Conservation (phyloP, 2,329 filamentous ascomycete genomes). For the Alternaria infectoria region DNA sequence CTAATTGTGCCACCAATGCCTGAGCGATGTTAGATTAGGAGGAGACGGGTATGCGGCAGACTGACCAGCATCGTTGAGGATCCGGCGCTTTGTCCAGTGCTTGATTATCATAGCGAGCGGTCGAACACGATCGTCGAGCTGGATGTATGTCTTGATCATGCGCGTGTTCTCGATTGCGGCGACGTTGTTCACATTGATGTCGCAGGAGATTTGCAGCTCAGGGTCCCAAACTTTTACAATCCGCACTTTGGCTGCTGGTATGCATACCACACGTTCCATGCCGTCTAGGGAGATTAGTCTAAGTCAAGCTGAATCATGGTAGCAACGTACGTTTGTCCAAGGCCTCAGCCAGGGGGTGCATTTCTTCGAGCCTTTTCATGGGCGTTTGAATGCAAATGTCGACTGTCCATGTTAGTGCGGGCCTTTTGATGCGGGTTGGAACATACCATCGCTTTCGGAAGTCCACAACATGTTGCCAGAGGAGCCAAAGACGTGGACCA, state of each 20-base stretch:
- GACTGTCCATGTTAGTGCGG: conserved; percentile 63
- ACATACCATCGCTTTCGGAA: conserved; percentile 90
- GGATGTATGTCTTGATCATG: conserved; percentile 97
- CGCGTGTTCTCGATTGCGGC: conserved; percentile 93
- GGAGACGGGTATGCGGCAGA: conserved; percentile 16
- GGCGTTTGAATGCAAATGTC: conserved; percentile 97
- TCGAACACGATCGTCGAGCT: conserved; percentile 87
- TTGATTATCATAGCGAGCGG: conserved; percentile 97
- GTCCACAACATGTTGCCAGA: conserved; percentile 95
- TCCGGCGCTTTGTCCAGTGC: conserved; percentile 91
- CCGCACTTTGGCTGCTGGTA: conserved; percentile 92
- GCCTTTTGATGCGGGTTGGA: not conserved
- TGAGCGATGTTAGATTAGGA: conserved; percentile 23
- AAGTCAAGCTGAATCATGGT: not conserved
- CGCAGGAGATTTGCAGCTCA: conserved; percentile 84
- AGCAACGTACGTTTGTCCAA: conserved; percentile 76
- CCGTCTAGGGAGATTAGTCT: conserved; percentile 68
- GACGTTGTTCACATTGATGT: conserved; percentile 99
- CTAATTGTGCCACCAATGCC: conserved; percentile 93
- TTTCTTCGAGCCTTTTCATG: conserved; percentile 84
- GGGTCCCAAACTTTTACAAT: conserved; percentile 99
- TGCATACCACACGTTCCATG: conserved; percentile 95
- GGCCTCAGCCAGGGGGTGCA: conserved; percentile 88
- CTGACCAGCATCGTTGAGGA: conserved; percentile 95
- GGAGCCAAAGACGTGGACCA: conserved; percentile 94